Evolutionary conservation across 169 alveolate species (phyloP).

Genomic region (Plasmodium fragile): DNA sequence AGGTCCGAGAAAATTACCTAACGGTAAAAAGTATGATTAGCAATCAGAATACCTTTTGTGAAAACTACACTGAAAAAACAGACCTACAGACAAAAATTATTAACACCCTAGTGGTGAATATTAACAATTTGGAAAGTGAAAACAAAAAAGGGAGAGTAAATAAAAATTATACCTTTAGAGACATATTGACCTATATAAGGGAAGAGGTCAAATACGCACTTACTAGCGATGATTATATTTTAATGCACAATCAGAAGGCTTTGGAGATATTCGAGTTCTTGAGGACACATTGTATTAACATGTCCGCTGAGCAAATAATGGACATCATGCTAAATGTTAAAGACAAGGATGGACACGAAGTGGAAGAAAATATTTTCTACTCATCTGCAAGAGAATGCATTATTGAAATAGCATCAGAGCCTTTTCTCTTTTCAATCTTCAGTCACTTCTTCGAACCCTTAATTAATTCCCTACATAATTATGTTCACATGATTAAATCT

Average conservation of each 20-base stretch:
- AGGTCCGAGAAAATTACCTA: slow-evolving; percentile 52
- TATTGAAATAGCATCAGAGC: slow-evolving; percentile 40
- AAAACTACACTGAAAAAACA: not conserved
- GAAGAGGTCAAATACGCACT: slow-evolving; percentile 51
- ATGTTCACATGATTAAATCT: slow-evolving; percentile 30
- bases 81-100: slow-evolving; percentile 39
- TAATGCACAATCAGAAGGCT: slow-evolving; percentile 51
- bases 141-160: slow-evolving; percentile 1
- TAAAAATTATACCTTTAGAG: slow-evolving; percentile 46
- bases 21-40: slow-evolving; percentile 41
- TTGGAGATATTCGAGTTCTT: slow-evolving; percentile 60
- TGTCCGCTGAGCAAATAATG: slow-evolving; percentile 56
- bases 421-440: slow-evolving; percentile 44
- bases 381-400: slow-evolving; percentile 51
- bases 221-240: slow-evolving; percentile 36
- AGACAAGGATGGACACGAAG: slow-evolving; percentile 49
- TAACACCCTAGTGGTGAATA: slow-evolving; percentile 14
- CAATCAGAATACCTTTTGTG: not conserved
- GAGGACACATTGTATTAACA: slow-evolving; percentile 51
- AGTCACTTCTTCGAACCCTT: slow-evolving; percentile 61
- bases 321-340: slow-evolving; percentile 39
- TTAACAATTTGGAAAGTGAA: slow-evolving; percentile 34
- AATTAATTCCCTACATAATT: slow-evolving; percentile 65
- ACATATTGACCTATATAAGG: slow-evolving; percentile 34
- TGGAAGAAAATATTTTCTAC: slow-evolving; percentile 67